Base-by-base conservation (phyloP, 257 asterid genomes). In the Nicotiana obtusifolia region DNA sequence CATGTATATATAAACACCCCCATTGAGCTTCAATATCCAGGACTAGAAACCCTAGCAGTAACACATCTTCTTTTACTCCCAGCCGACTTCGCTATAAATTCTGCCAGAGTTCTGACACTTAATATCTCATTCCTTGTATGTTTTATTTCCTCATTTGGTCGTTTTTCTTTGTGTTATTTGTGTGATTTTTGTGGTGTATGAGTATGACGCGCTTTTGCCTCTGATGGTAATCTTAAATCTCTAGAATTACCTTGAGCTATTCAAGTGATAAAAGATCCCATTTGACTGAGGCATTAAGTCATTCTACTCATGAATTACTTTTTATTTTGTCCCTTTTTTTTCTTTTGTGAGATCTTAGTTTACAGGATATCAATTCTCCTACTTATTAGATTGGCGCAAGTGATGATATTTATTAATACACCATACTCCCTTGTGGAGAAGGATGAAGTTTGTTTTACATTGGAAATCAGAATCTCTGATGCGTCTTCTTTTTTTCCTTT, bases 401-500 rank as follows among this genome's bases (percentile, higher is more conserved):
- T 83, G 88, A 89, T 78, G 90, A 82, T 44, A 19, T 17, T 49
- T 7, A n/a, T 49, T 7, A n/a, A 59, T 44, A 9, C 56, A 30
- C 64, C 90, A 54, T 76, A 89, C 87, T 89, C 89, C 91, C 31
- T 13, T 1, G 2, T 26, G 87, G 91, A 88, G 88, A 76, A 85
- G 7, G 91, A 86, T 85, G 90, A 88, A 81, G 10, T 59, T 71
- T 64, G 82, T 4, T 28, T 17, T 20, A 82, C 33, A 17, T 24
- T 0, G 90, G 94, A 90, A 89, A 90, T 89, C 92, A 90, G 91
- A 89, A 90, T 88, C 88, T 89, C 94, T 86, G 92, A 90, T 85
- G 91, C 35, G 24, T 4, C 15, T 56, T n/a, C 0, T 11, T 60
- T 37, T 1, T 44, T 5, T 47, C 16, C 2, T 0, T 10, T 68